Base-by-base conservation (phyloP, 768 basidiomycete genomes). In the Podaxis carcinomalis region DNA sequence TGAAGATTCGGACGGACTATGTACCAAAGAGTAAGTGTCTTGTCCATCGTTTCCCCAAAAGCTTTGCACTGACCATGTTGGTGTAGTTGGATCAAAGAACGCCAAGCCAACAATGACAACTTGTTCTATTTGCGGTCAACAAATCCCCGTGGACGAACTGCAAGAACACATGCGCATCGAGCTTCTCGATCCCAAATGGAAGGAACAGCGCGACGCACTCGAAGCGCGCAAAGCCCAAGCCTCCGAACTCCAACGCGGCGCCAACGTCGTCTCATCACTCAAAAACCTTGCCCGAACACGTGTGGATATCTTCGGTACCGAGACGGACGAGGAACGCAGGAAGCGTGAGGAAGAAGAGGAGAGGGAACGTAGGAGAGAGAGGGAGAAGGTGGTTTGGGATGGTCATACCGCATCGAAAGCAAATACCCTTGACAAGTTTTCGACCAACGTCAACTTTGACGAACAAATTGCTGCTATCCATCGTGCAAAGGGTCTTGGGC, bases 101-200 rank as follows among this genome's bases (percentile, higher is more conserved):
- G 80, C 76, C 53, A 87, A 87, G 73, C 77, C 84, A 40, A 82
- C 86, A 39, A 87, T 91, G 75, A 90, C 93, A 3, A 94, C 90
- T 28, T 98, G 95, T 77, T 83, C 89, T 16, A 90, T 98, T 67
- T 97, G 95, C 75, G 89, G 91, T n/a, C 95, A 98, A 72, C 90
- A 94, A 73, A 92, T 99, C 39, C 89, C 97, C 27, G 89, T 95
- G 68, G 92, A 97, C 75, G 96, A 98, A 72, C 78, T 98, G 49
- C 86, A 96, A 66, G 95, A 98, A 71, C 97, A 98, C 73, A 95
- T 98, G 86, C 92, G 97, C 67, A 98, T 98, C 70, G 97, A 99
- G 72, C 74, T 98, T 63, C 83, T 99, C 66, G 97, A 99, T 75
- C 97, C 97, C 44, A 87, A 89, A 72, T 99, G 96, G 95, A 98